Evolutionary conservation across 805 yeast genomes (phyloP).

Genomic region (Kuraishia hungarica): DNA sequence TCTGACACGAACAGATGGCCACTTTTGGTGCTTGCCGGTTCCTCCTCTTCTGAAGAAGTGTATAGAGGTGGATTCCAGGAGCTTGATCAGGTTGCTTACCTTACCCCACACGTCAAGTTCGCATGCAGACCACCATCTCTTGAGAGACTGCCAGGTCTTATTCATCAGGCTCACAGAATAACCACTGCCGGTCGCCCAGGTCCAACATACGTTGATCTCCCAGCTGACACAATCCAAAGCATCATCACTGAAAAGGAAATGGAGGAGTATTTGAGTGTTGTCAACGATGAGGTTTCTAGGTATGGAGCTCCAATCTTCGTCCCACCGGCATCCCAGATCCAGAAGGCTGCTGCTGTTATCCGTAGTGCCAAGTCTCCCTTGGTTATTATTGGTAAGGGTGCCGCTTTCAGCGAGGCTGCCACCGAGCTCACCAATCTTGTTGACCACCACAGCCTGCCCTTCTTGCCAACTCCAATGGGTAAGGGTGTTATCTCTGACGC

Average conservation of each 20-base stretch:
- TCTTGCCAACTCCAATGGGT: constrained; percentile 74
- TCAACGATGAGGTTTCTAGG: constrained; percentile 17
- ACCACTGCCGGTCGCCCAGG: constrained; percentile 49
- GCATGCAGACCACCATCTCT: constrained; percentile 31
- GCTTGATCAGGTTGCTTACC: constrained; percentile 49
- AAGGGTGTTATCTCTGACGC: constrained; percentile 58
- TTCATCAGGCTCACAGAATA: constrained; percentile 38
- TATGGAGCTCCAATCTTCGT: constrained; percentile 20
- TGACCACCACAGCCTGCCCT: constrained; percentile 34
- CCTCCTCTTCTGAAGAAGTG: constrained; percentile 36
- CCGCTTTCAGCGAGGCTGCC: constrained; percentile 35
- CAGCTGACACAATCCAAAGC: constrained; percentile 48
- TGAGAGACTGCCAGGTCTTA: constrained; percentile 25
- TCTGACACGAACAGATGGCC: constrained; percentile 60
- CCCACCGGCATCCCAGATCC: constrained; percentile 27
- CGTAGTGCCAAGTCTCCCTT: constrained; percentile 36
- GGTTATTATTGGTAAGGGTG: constrained; percentile 60
- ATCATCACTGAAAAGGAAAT: constrained; percentile 7
- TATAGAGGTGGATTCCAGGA: constrained; percentile 67
- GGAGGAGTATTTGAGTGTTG: constrained; percentile 1
- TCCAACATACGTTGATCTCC: constrained; percentile 53
- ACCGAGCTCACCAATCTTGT: constrained; percentile 32
- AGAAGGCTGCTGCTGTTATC: constrained; percentile 25
- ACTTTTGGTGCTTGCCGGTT: constrained; percentile 56
- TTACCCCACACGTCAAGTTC: constrained; percentile 42